Percentiles rank a stretch among this genome's conserved stretches.
These are phyloP conservation scores for Aspergillus ellipticus DNA, from an alignment of 495 filamentous ascomycete species.

Conservation along the genomic window DNA sequence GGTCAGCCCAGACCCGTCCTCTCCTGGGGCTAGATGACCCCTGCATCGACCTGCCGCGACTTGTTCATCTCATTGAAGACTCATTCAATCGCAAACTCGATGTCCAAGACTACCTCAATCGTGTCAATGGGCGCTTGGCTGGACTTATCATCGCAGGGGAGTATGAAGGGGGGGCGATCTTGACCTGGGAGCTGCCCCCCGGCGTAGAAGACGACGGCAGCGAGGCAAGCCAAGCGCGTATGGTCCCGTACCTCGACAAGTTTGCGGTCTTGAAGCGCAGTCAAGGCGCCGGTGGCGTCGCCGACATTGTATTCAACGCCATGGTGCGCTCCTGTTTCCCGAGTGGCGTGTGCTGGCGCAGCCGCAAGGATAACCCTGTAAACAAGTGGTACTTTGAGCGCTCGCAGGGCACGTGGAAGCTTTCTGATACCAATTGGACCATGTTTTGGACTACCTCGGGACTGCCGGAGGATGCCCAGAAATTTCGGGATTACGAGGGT, in stretches of 20 bases:
- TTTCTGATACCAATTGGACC: slow-evolving; percentile 77
- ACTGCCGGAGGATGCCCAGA: slow-evolving; percentile 45
- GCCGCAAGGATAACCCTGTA: slow-evolving; percentile 74
- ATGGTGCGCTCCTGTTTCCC: slow-evolving; percentile 91
- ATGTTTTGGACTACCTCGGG: slow-evolving; percentile 96
- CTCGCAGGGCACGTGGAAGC: slow-evolving; percentile 73
- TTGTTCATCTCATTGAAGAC: slow-evolving; percentile 88
- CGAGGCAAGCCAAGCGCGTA: slow-evolving; percentile 44
- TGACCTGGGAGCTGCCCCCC: slow-evolving; percentile 88
- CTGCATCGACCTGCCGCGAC: slow-evolving; percentile 73
- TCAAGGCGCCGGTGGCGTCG: slow-evolving; percentile 88
- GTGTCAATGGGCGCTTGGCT: slow-evolving; percentile 73
- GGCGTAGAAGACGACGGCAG: slow-evolving; percentile 51
- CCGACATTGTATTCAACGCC: slow-evolving; percentile 91
- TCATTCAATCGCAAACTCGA: slow-evolving; percentile 87
- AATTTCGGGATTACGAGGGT: slow-evolving; percentile 74
- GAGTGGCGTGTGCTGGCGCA: slow-evolving; percentile 74
- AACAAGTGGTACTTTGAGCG: slow-evolving; percentile 98
- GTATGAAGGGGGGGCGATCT: slow-evolving; percentile 91
- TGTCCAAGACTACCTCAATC: slow-evolving; percentile 71
- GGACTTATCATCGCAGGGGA: slow-evolving; percentile 92
- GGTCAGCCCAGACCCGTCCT: slow-evolving; percentile 59
- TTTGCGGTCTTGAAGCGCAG: slow-evolving; percentile 87
- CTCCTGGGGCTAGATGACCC: slow-evolving; percentile 68
- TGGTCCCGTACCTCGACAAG: slow-evolving; percentile 95